These are phyloP conservation scores for Blastobotrys illinoisensis DNA, from an alignment of 1,139 yeast genomes.

Conservation along the genomic window DNA sequence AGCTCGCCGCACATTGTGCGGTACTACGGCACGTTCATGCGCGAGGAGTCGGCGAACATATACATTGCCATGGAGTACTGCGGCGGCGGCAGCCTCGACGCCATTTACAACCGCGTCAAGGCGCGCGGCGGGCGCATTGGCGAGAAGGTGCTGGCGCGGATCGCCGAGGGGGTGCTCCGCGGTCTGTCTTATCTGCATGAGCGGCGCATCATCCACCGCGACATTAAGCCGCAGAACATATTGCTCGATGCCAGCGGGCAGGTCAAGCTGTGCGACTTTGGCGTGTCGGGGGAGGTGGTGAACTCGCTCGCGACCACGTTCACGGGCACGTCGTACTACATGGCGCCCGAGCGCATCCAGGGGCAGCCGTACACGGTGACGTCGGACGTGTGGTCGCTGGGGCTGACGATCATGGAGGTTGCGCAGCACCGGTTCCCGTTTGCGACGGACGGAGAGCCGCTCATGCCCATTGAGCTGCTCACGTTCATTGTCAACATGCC, in stretches of 20 bases:
- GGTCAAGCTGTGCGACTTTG: constrained; percentile 92
- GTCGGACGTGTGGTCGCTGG: constrained; percentile 94
- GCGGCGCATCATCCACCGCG: constrained; percentile 85
- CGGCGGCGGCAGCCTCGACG: constrained; percentile 88
- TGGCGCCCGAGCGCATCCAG: constrained; percentile 97
- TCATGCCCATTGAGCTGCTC: constrained; percentile 80
- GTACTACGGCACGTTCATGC: constrained; percentile 86
- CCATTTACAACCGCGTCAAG: constrained; percentile 68
- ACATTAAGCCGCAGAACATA: constrained; percentile 85
- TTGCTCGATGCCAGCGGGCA: constrained; percentile 68
- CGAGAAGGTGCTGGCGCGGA: constrained; percentile 84
- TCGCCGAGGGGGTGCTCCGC: constrained; percentile 75
- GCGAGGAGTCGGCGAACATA: constrained; percentile 70
- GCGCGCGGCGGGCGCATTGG: constrained; percentile 77
- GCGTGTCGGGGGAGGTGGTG: constrained; percentile 97
- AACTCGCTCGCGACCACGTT: constrained; percentile 92
- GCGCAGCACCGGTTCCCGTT: constrained; percentile 86
- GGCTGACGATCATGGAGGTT: constrained; percentile 84
- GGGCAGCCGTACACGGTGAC: constrained; percentile 94
- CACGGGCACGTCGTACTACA: constrained; percentile 93
- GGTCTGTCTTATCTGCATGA: constrained; percentile 87
- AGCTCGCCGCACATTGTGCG: constrained; percentile 79
- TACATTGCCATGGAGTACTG: constrained; percentile 94
- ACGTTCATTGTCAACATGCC: constrained; percentile 72
- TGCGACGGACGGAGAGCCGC: constrained; percentile 42